Conservation (phyloP, 1,139 yeast genomes). For the Hyphopichia wangnamkhiaoensis region DNA sequence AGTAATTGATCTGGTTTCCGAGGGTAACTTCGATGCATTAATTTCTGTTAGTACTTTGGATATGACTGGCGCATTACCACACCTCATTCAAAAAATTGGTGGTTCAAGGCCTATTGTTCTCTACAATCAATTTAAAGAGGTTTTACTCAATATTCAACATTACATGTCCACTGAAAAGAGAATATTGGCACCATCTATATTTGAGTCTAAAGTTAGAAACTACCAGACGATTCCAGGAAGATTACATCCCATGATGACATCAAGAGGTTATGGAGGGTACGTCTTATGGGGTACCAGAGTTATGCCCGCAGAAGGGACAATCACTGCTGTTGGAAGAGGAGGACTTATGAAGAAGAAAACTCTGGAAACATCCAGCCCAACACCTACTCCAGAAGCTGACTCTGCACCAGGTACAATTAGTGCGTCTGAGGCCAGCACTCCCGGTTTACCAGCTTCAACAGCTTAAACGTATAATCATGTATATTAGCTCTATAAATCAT, state of each 20-base stretch:
- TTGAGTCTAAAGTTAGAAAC: constrained; percentile 80
- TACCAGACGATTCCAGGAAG: constrained; percentile 94
- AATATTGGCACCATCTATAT: constrained; percentile 78
- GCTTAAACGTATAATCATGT: background rate
- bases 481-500: background rate
- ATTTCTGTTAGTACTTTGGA: constrained; percentile 73
- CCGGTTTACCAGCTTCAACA: background rate
- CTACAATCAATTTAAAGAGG: constrained; percentile 80
- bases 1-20: constrained; percentile 50
- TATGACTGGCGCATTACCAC: constrained; percentile 63
- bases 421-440: background rate
- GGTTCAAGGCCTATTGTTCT: constrained; percentile 88
- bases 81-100: constrained; percentile 63
- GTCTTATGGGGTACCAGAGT: constrained; percentile 80
- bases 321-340: constrained; percentile 59
- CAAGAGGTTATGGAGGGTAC: constrained; percentile 91
- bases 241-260: constrained; percentile 93
- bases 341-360: constrained; percentile 42
- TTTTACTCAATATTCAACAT: constrained; percentile 72
- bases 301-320: constrained; percentile 60
- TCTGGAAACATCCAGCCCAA: constrained; percentile 5
- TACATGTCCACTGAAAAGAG: constrained; percentile 63
- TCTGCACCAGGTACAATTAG: background rate
- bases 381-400: background rate
- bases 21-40: constrained; percentile 73